Evolutionary conservation across 176 grass and related monocot genomes (phyloP).

Genomic region (Themeda triandra): DNA sequence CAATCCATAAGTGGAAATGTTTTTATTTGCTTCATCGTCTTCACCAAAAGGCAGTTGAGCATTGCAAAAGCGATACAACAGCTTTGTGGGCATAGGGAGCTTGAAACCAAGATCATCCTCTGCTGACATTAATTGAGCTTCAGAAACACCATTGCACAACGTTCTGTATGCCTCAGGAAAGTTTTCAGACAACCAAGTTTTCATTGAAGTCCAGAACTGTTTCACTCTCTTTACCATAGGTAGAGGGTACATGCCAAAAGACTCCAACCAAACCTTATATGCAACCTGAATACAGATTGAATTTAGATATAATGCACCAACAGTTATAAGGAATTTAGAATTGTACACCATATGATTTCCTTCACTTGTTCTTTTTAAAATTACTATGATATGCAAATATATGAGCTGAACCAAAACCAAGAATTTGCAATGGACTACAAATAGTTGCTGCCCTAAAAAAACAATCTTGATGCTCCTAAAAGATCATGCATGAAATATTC

Average conservation of each 20-base stretch:
- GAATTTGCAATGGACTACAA: not conserved
- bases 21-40: slow-evolving; percentile 3
- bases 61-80: slow-evolving; percentile 91
- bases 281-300: slow-evolving; percentile 53
- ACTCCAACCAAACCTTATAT: slow-evolving; percentile 78
- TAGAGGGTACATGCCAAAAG: slow-evolving; percentile 81
- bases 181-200: slow-evolving; percentile 73
- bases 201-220: slow-evolving; percentile 68
- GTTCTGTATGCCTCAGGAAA: slow-evolving; percentile 76
- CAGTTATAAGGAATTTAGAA: not conserved
- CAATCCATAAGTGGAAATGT: slow-evolving; percentile 48
- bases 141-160: slow-evolving; percentile 70
- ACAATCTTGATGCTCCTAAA: not conserved
- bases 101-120: slow-evolving; percentile 73
- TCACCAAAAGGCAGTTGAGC: slow-evolving; percentile 58
- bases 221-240: slow-evolving; percentile 87
- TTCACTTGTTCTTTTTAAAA: not conserved
- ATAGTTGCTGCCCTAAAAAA: not conserved
- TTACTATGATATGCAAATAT: slow-evolving; percentile 3
- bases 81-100: slow-evolving; percentile 72
- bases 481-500: not conserved
- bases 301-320: slow-evolving; percentile 3
- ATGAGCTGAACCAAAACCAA: not conserved
- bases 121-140: slow-evolving; percentile 58
- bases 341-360: not conserved